Conservation (phyloP, 169 alveolate genomes). For the Plasmodium gonderi region DNA sequence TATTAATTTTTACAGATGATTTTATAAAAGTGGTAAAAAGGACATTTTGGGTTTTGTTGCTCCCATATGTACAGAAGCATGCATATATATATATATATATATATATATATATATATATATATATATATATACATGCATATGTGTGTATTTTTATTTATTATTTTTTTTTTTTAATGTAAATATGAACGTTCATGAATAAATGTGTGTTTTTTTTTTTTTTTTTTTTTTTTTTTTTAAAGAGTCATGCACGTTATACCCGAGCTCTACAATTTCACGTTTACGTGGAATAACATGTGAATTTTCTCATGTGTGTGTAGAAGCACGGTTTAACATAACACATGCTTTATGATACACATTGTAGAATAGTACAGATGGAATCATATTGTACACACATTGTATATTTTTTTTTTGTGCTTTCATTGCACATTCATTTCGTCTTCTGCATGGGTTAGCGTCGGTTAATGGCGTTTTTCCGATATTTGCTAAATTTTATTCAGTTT, state of each 20-base stretch:
- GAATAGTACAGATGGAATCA: neutral
- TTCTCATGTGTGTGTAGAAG: neutral
- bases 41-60: no score
- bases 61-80: neutral
- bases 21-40: neutral
- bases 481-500: no score
- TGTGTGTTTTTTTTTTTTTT: neutral
- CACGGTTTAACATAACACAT: no score
- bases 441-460: neutral
- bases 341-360: neutral
- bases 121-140: neutral
- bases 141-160: neutral
- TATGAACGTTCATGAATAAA: neutral
- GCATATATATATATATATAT: neutral
- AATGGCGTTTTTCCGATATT: neutral
- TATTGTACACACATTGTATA: neutral
- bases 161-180: neutral
- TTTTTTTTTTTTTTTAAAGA: neutral
- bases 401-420: neutral
- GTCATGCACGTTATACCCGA: neutral
- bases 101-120: neutral
- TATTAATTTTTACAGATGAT: neutral
- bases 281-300: neutral
- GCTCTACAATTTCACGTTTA: neutral
- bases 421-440: neutral